A percentile compares a stretch with the other conserved stretches of the same genome.
Conservation (phyloP, 306 rosid species). For the Trifolium fragiferum region DNA sequence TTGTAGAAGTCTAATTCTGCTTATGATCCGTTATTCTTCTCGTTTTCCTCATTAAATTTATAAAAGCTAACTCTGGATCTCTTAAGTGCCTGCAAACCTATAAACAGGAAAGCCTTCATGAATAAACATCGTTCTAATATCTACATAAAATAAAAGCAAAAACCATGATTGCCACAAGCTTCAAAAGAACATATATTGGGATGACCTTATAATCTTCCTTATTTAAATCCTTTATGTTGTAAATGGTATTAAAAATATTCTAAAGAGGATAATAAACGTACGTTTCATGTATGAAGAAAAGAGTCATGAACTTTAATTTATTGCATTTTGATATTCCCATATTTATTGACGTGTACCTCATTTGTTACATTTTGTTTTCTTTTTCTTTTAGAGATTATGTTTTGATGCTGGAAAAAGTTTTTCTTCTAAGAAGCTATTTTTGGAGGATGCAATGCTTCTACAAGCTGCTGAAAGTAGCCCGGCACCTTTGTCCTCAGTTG, state of each 20-base stretch:
- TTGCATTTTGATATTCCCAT: slow-evolving; percentile 8
- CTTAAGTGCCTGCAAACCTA: neutral
- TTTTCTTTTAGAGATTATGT: slow-evolving; percentile 58
- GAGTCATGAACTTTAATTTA: slow-evolving; percentile 1
- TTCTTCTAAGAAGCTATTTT: slow-evolving; percentile 55
- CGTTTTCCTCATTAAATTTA: neutral
- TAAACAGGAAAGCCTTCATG: neutral
- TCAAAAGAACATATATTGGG: slow-evolving; percentile 4
- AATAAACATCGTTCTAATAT: neutral
- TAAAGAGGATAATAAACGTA: slow-evolving; percentile 11
- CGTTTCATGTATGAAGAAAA: slow-evolving; percentile 24
- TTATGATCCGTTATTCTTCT: neutral
- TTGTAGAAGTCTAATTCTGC: neutral
- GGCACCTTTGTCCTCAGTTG: slow-evolving; percentile 61
- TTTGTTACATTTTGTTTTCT: slow-evolving; percentile 32
- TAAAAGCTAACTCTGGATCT: neutral
- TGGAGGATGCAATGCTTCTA: slow-evolving; percentile 54
- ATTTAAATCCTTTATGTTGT: slow-evolving; percentile 15
- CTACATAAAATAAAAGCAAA: neutral
- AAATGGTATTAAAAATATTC: slow-evolving; percentile 18
- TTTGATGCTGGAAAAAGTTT: slow-evolving; percentile 44
- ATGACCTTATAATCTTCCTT: slow-evolving; percentile 1
- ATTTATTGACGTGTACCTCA: slow-evolving; percentile 15
- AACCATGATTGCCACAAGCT: slow-evolving; percentile 13
- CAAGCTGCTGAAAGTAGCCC: slow-evolving; percentile 57